Conservation (phyloP, 2,329 filamentous ascomycete species). For the Diaporthe amygdali region DNA sequence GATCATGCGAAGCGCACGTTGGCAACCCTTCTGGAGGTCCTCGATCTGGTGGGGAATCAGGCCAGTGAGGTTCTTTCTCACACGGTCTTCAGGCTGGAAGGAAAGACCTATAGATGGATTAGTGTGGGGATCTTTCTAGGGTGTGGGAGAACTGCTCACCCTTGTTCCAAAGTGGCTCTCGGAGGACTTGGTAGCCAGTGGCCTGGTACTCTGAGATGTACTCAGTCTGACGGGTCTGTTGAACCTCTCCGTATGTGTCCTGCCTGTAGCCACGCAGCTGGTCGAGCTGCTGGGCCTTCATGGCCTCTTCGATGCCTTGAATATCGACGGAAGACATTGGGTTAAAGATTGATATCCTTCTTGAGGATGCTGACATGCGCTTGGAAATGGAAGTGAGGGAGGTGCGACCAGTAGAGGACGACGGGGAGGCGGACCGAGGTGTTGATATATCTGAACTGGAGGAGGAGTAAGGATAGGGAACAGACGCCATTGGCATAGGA, state of each 20-base stretch:
- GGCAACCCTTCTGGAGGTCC: constrained; percentile 63
- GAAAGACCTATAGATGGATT: constrained; percentile 55
- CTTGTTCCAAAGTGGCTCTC: constrained; percentile 70
- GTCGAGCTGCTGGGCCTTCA: constrained; percentile 66
- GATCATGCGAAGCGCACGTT: constrained; percentile 76
- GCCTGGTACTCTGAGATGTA: constrained; percentile 54
- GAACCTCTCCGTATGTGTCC: constrained; percentile 60
- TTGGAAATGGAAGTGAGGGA: constrained; percentile 58
- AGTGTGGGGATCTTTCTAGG: neutral
- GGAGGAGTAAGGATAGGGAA: constrained; percentile 51
- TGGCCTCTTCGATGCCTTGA: constrained; percentile 60
- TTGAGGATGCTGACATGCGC: constrained; percentile 55
- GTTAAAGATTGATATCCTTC: constrained; percentile 57
- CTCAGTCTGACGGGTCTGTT: constrained; percentile 58
- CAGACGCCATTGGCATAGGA: constrained; percentile 48
- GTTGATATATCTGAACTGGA: constrained; percentile 57
- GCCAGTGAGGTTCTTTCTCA: constrained; percentile 68
- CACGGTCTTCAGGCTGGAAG: constrained; percentile 68
- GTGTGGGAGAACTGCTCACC: constrained; percentile 45
- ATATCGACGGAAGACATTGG: constrained; percentile 64
- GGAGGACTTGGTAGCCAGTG: constrained; percentile 65
- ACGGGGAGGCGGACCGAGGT: constrained; percentile 59
- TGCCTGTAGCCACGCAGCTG: constrained; percentile 65
- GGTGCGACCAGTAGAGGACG: constrained; percentile 53
- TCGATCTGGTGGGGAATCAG: constrained; percentile 70